phyloP scores from a whole-genome alignment of 2,329 filamentous ascomycete species.

The Ophiosphaerella korrae region DNA sequence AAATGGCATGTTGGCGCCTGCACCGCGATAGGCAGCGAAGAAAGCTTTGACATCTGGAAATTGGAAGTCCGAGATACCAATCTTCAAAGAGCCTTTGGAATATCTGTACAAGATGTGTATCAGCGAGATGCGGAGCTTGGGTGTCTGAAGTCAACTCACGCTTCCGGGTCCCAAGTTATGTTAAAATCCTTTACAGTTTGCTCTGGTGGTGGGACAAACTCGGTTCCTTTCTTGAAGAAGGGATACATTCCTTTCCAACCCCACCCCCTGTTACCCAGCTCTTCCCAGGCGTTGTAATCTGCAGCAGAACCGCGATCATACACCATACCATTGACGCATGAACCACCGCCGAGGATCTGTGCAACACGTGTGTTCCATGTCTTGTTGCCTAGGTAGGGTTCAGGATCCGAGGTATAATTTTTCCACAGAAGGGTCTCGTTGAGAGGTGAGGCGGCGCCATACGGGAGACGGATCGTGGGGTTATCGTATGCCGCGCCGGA shows the following conservation, averaged over 20 bases:
- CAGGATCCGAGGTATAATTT: conserved; percentile 17
- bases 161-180: conserved; percentile 18
- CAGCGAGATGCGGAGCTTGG: too few relatives aligned
- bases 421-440: conserved; percentile 15
- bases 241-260: conserved; percentile 54
- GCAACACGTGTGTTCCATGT: conserved; percentile 25
- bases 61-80: conserved; percentile 19
- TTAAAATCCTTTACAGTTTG: conserved; percentile 1
- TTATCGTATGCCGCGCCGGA: conserved; percentile 18
- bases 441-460: conserved; percentile 8
- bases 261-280: conserved; percentile 63
- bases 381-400: conserved; percentile 26
- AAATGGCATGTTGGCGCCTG: conserved; percentile 6
- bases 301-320: conserved; percentile 36
- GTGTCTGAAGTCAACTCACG: neutral
- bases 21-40: conserved; percentile 7
- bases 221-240: conserved; percentile 38
- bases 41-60: conserved; percentile 14
- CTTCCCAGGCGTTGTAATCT: conserved; percentile 59
- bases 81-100: conserved; percentile 18
- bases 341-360: conserved; percentile 40
- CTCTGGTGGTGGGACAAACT: conserved; percentile 14
- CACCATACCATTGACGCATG: conserved; percentile 41
- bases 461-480: conserved; percentile 10
- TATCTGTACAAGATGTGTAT: conserved; percentile 1